Conservation (phyloP, 805 yeast genomes). For the Starmerella tilneyi region DNA sequence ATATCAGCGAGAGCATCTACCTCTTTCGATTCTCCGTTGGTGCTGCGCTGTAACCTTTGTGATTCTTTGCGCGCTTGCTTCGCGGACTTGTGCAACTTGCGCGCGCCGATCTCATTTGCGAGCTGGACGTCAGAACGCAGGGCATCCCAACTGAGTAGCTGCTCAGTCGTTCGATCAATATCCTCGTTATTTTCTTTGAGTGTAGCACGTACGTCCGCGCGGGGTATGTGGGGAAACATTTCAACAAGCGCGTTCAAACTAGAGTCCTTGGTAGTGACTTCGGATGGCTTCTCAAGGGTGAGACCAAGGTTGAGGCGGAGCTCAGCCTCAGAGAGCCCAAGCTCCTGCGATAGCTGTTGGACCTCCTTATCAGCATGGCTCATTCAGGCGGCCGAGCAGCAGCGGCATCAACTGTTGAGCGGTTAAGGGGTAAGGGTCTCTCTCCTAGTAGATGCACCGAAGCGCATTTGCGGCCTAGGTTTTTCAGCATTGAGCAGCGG, state of each 20-base stretch:
- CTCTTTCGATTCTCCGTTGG: constrained; percentile 7
- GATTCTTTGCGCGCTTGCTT: constrained; percentile 4
- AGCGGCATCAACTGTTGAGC: too few relatives aligned
- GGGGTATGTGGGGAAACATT: constrained; percentile 17
- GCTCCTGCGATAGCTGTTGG: not conserved
- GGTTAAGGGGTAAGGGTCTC: too few relatives aligned
- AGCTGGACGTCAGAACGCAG: constrained; percentile 1
- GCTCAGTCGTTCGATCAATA: constrained; percentile 12
- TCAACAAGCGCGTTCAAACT: constrained; percentile 2
- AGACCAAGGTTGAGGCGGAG: not conserved
- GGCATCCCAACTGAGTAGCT: constrained; percentile 13
- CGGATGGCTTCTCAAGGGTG: not conserved
- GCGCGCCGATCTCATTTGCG: not conserved
- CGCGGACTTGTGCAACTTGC: constrained; percentile 4
- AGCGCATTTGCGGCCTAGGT: too few relatives aligned
- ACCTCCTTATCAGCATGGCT: not conserved
- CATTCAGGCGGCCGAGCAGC: too few relatives aligned
- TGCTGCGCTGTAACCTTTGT: not conserved
- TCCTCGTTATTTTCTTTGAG: constrained; percentile 1
- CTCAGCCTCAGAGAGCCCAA: constrained; percentile 3
- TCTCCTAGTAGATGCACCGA: too few relatives aligned
- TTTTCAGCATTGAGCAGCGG: too few relatives aligned
- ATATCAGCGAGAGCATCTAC: constrained; percentile 1
- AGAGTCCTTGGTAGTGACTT: not conserved
- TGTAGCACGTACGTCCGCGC: not conserved